phyloP scores from a whole-genome alignment of 2,329 filamentous ascomycete species.

The Septoria petroselini region DNA sequence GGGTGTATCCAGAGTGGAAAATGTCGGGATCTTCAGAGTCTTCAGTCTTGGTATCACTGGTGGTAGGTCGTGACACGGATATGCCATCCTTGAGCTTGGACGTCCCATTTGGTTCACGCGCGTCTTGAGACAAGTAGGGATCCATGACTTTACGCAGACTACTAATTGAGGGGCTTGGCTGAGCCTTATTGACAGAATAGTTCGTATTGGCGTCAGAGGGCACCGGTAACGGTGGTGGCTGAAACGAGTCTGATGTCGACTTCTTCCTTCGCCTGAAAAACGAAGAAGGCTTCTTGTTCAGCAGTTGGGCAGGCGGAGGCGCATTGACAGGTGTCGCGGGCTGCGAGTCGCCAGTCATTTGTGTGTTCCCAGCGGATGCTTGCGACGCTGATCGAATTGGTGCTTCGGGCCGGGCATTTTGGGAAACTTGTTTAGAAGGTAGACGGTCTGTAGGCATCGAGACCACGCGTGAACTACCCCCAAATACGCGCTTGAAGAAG shows the following conservation, averaged over 20 bases:
- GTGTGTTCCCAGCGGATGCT: constrained; percentile 17
- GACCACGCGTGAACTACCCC: constrained; percentile 38
- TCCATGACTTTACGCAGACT: constrained; percentile 85
- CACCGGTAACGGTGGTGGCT: constrained; percentile 57
- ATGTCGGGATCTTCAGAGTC: constrained; percentile 51
- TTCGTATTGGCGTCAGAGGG: constrained; percentile 36
- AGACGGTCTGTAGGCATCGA: constrained; percentile 25
- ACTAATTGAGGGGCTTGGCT: constrained; percentile 58
- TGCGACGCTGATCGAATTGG: constrained; percentile 23
- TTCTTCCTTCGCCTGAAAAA: constrained; percentile 95
- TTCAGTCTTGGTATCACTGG: constrained; percentile 25
- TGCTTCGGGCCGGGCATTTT: constrained; percentile 15
- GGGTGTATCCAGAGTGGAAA: constrained; percentile 74
- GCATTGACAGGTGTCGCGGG: constrained; percentile 11
- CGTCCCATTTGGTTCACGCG: constrained; percentile 15
- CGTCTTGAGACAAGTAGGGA: constrained; percentile 61
- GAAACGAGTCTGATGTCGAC: constrained; percentile 67
- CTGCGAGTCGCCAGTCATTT: constrained; percentile 16
- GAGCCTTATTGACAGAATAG: constrained; percentile 48
- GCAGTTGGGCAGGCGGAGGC: constrained; percentile 30
- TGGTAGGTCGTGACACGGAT: constrained; percentile 32
- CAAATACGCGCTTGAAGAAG: constrained; percentile 92
- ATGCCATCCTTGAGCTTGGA: constrained; percentile 14
- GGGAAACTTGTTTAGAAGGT: constrained; percentile 22
- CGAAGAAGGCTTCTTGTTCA: constrained; percentile 89